Base-by-base conservation (phyloP, 2,329 filamentous ascomycete genomes). In the Ascochyta koolunga region DNA sequence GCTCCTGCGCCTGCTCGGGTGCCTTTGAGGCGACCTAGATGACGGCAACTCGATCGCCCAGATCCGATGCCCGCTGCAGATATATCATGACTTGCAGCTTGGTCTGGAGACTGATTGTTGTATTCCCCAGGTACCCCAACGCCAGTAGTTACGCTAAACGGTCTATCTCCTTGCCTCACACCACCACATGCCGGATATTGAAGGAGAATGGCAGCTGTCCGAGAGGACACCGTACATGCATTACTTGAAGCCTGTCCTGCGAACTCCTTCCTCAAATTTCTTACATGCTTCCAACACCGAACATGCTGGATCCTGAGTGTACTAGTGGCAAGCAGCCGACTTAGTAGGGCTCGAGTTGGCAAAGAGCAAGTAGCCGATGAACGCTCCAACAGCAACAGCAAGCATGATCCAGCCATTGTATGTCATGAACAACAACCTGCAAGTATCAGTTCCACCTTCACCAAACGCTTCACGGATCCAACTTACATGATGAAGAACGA, bases 341-440 rank as follows among this genome's bases (percentile, higher is more conserved):
- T 96, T 97, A 24, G 88, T 88, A 7, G 88, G 84, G 47, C 86
- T 83, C 1, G 86, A 86, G 48, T 82, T 80, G 50, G 86, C 83
- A 78, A 97, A 99, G 38, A 89, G 67, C 56, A 96, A 72, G 72
- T 96, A 97, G 37, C 95, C 95, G 38, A 96, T 76, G 62, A 96
- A 96, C 0, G 93, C 93, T 15, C 95, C 95, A 9, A 96, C 79
- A 0, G 89, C 89, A 15, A 98, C 93, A 3, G 93, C 85, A 62
- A 96, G 77, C 95, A 99, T 99, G 64, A 99, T 87, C 88, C 90
- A 96, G 51, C 95, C 95, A 69, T 99, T 99, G 79, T 99, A 99
- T n/a, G 95, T 99, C 95, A 99, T 99, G 78, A 99, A 99, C 19
- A 99, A 79, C 57, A 99, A 82, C 95, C 93, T 98, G 55, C n/a